These are phyloP conservation scores for Pharus latifolius DNA, from an alignment of 176 grass and related monocot species.

Conservation along the genomic window DNA sequence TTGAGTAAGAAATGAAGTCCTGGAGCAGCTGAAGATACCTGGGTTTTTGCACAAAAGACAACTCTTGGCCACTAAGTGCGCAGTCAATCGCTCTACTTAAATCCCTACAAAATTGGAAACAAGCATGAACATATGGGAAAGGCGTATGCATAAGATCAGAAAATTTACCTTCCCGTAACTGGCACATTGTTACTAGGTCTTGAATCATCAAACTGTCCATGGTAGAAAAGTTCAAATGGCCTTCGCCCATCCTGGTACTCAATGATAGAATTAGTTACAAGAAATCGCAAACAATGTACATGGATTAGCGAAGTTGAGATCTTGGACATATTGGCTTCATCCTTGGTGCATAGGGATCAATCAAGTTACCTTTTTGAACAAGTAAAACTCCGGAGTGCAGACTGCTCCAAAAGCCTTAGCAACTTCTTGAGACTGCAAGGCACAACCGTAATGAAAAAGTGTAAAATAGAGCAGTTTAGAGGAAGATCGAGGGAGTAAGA, in stretches of 20 bases:
- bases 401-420: conserved; percentile 75
- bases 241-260: conserved; percentile 56
- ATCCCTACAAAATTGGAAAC: conserved; percentile 34
- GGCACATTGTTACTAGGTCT: conserved; percentile 69
- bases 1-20: neutral
- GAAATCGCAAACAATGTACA: neutral
- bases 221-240: conserved; percentile 85
- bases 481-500: neutral
- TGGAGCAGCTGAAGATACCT: conserved; percentile 18
- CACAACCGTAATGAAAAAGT: neutral
- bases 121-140: neutral
- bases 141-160: neutral
- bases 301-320: neutral
- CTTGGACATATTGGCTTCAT: neutral
- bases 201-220: conserved; percentile 91
- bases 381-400: conserved; percentile 89
- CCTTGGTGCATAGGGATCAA: neutral
- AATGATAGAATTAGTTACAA: neutral
- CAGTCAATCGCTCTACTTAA: conserved; percentile 82
- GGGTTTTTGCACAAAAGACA: conserved; percentile 40
- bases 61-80: conserved; percentile 60
- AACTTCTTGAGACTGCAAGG: conserved; percentile 74
- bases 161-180: conserved; percentile 65
- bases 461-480: neutral
- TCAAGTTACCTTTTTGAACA: conserved; percentile 71